Evolutionary conservation across 2,329 filamentous ascomycete genomes (phyloP).

Genomic region (Talaromyces sp.): DNA sequence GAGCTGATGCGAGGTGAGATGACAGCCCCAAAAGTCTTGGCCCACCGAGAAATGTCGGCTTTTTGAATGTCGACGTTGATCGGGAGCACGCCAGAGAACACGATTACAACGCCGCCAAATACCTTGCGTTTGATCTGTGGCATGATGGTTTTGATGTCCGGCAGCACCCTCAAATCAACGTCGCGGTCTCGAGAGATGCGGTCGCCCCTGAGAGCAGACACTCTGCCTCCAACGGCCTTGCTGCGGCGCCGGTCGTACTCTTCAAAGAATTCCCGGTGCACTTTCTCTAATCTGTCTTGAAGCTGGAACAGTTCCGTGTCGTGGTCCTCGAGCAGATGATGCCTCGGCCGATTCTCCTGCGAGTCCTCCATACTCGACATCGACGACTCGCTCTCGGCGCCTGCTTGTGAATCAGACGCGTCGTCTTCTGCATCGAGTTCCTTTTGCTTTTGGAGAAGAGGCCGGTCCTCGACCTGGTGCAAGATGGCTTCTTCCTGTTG

Average conservation of each 20-base stretch:
- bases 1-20: constrained; percentile 42
- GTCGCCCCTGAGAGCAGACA: constrained; percentile 48
- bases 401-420: constrained; percentile 44
- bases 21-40: constrained; percentile 73
- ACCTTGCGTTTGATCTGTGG: constrained; percentile 72
- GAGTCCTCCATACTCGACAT: constrained; percentile 33
- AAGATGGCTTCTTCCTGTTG: constrained; percentile 84
- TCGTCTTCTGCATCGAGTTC: constrained; percentile 81
- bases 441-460: constrained; percentile 86
- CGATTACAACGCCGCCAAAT: constrained; percentile 68
- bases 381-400: constrained; percentile 42
- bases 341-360: constrained; percentile 45
- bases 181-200: constrained; percentile 36
- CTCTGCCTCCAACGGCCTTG: constrained; percentile 39
- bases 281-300: constrained; percentile 64
- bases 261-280: constrained; percentile 77
- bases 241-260: constrained; percentile 61
- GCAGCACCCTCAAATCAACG: constrained; percentile 58
- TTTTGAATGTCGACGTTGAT: constrained; percentile 70
- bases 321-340: constrained; percentile 80
- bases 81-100: constrained; percentile 86
- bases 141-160: constrained; percentile 82
- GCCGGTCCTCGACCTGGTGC: constrained; percentile 82
- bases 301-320: constrained; percentile 76
- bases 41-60: constrained; percentile 83